A percentile compares a stretch with the other conserved stretches of the same genome.
These are phyloP conservation scores for Gomphus bonarii DNA, from an alignment of 1,284 basidiomycete species.

Conservation along the genomic window DNA sequence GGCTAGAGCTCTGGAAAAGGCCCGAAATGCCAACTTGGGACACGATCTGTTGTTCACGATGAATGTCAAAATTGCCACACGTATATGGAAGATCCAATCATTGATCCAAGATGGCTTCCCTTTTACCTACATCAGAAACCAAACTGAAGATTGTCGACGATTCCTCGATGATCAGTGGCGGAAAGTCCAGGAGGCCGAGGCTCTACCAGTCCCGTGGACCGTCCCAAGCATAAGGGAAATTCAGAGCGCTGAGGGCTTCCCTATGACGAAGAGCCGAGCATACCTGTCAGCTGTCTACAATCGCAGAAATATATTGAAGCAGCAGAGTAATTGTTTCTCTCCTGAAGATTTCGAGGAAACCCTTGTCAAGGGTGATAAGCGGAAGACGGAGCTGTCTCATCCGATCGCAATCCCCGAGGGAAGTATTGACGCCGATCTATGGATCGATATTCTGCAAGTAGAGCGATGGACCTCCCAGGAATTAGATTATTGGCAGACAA, in stretches of 20 bases:
- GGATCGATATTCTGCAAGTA: not conserved
- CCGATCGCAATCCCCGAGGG: not conserved
- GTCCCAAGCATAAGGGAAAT: conserved; percentile 20
- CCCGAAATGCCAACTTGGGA: conserved; percentile 16
- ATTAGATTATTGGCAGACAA: not conserved
- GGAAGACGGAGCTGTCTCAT: not conserved
- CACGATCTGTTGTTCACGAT: conserved; percentile 26
- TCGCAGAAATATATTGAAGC: not conserved
- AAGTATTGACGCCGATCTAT: not conserved
- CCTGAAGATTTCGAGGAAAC: not conserved
- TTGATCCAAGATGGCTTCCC: conserved; percentile 14
- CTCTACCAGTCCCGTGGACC: conserved; percentile 18
- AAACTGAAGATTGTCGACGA: conserved; percentile 11
- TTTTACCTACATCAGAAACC: conserved; percentile 15
- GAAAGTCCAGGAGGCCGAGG: conserved; percentile 18
- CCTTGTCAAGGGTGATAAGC: not conserved
- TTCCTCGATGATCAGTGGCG: conserved; percentile 25
- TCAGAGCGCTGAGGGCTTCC: conserved; percentile 20
- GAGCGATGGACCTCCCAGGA: not conserved
- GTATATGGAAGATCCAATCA: conserved; percentile 28
- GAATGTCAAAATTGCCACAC: conserved; percentile 25
- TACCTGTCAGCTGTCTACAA: conserved; percentile 18
- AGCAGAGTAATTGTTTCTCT: not conserved
- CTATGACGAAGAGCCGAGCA: conserved; percentile 18
- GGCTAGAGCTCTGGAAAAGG: conserved; percentile 21